Evolutionary conservation across 78 protist genomes (phyloP).

Genomic region (Dictyostelium discoideum): dicty_2.7 NC_007091.3:1932501-1933000

Average conservation of each 20-base stretch:
- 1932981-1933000: not conserved
- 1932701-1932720: too few species aligned
- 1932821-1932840: too few species aligned
- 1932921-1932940: not conserved
- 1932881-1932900: not conserved
- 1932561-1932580: not conserved
- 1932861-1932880: too few species aligned
- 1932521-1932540: not conserved
- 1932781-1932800: too few species aligned
- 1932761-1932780: too few species aligned
- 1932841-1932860: too few species aligned
- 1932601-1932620: too few species aligned
- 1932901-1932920: not conserved
- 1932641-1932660: not conserved
- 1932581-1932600: too few species aligned
- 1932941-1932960: not conserved
- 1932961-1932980: too few species aligned
- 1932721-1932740: too few species aligned
- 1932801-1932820: not conserved
- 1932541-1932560: not conserved
- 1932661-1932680: not conserved
- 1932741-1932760: too few species aligned
- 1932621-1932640: not conserved
- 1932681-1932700: too few species aligned
- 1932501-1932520: not conserved